Evolutionary conservation across 768 basidiomycete genomes (phyloP).

Genomic region (Phylloporus arenicola): DNA sequence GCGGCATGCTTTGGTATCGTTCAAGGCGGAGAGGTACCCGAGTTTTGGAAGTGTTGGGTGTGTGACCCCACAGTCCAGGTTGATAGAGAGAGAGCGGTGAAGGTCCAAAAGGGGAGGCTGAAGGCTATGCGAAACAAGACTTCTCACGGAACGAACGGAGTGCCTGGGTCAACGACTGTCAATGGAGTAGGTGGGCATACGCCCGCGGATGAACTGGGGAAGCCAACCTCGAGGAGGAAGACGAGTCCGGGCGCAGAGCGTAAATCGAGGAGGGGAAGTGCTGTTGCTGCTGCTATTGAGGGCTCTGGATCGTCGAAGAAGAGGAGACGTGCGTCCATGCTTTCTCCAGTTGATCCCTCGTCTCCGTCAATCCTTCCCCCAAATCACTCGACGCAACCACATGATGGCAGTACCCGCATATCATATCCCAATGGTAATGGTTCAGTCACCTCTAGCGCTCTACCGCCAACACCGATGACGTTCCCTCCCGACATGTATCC

Average conservation of each 20-base stretch:
- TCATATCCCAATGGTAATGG: constrained; percentile 9
- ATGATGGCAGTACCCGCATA: constrained; percentile 16
- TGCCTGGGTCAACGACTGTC: constrained; percentile 13
- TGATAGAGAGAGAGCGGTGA: constrained; percentile 45
- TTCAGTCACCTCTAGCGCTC: constrained; percentile 2
- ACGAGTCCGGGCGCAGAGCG: constrained; percentile 37
- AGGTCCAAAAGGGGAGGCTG: constrained; percentile 39
- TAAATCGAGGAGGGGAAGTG: constrained; percentile 33
- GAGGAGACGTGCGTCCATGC: constrained; percentile 36
- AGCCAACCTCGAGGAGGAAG: constrained; percentile 30
- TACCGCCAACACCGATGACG: constrained; percentile 34
- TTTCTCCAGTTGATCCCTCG: constrained; percentile 21
- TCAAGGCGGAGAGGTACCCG: constrained; percentile 51
- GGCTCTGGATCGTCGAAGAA: constrained; percentile 30
- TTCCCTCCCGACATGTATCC: constrained; percentile 27
- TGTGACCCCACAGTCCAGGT: constrained; percentile 48
- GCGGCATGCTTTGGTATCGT: constrained; percentile 69
- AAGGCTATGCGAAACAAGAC: constrained; percentile 27
- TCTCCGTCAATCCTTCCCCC: constrained; percentile 12
- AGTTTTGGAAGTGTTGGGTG: constrained; percentile 72
- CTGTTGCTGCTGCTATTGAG: constrained; percentile 33
- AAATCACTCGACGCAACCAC: constrained; percentile 10
- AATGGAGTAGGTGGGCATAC: constrained; percentile 13
- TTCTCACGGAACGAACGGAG: constrained; percentile 23
- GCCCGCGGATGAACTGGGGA: constrained; percentile 21